Evolutionary conservation across 331 rosid genomes (phyloP).

Genomic region (Acacia concinna): DNA sequence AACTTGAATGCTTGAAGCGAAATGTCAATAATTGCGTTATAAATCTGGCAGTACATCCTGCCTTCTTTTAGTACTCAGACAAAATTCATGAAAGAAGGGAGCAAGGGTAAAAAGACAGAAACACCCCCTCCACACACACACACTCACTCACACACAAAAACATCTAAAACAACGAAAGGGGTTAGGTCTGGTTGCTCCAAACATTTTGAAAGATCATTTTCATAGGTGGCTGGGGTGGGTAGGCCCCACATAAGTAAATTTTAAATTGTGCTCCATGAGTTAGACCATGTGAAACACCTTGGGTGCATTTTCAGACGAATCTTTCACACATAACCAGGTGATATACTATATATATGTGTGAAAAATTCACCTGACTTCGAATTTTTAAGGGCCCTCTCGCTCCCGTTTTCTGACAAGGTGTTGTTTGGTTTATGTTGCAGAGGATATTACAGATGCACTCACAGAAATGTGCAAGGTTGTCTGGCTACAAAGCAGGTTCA

Average conservation of each 20-base stretch:
- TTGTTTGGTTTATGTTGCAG: constrained; percentile 46
- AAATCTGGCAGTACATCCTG: constrained; percentile 2
- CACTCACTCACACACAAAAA: too few relatives aligned
- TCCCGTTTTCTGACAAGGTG: constrained; percentile 13
- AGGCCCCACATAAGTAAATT: too few relatives aligned
- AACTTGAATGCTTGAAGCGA: background rate
- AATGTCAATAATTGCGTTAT: background rate
- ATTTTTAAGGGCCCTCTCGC: background rate
- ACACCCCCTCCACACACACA: too few relatives aligned
- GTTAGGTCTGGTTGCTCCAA: background rate
- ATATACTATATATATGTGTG: background rate
- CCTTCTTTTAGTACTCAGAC: background rate
- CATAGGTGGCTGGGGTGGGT: background rate
- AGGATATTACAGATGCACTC: constrained; percentile 80
- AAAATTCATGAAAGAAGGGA: background rate
- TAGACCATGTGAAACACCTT: background rate
- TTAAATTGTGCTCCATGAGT: background rate
- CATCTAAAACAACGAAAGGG: background rate
- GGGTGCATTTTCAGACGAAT: background rate
- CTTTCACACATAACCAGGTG: background rate
- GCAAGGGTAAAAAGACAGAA: background rate
- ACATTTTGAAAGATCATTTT: background rate
- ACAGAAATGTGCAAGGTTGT: constrained; percentile 61
- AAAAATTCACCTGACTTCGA: background rate
- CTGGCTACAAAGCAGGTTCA: constrained; percentile 84